Conservation (phyloP, 2,329 filamentous ascomycete genomes). For the Dendrostoma leiphaemia region DNA sequence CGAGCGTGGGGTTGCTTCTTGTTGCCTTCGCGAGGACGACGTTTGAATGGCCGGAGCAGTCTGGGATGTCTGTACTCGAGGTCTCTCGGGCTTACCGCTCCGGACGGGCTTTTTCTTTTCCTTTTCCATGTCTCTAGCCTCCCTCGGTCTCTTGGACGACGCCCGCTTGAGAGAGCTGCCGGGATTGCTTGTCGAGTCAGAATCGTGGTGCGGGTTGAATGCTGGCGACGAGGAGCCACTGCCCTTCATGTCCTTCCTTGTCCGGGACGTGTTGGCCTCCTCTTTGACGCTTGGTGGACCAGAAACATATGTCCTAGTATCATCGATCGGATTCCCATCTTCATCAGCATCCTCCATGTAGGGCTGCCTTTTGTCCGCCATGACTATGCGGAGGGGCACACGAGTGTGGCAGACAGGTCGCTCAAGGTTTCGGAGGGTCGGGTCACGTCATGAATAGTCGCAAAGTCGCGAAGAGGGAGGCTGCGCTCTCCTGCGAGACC, state of each 20-base stretch:
- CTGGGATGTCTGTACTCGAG: constrained; percentile 28
- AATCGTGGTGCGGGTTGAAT: constrained; percentile 35
- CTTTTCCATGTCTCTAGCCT: constrained; percentile 26
- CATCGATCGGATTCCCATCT: constrained; percentile 39
- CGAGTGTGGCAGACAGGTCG: neutral
- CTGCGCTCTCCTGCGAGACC: neutral
- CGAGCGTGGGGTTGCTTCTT: constrained; percentile 35
- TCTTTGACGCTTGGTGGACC: constrained; percentile 44
- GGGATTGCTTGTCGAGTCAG: constrained; percentile 42
- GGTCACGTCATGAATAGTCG: no score
- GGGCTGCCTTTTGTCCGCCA: constrained; percentile 40
- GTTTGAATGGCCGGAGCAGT: constrained; percentile 30
- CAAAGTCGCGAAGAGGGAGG: neutral
- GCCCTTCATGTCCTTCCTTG: constrained; percentile 38
- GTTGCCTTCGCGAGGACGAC: constrained; percentile 27
- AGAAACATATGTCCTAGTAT: constrained; percentile 44
- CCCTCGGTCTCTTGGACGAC: constrained; percentile 30
- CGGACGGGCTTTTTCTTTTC: constrained; percentile 23
- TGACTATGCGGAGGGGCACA: constrained; percentile 27
- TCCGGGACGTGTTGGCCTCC: constrained; percentile 50
- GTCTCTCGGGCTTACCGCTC: constrained; percentile 13
- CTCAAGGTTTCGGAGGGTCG: neutral
- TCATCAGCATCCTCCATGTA: constrained; percentile 54
- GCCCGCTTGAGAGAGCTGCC: constrained; percentile 30
- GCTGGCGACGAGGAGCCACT: constrained; percentile 35